Evolutionary conservation across 371 early-diverging fungal genomes (phyloP).

Genomic region (Mycotypha africana): DNA sequence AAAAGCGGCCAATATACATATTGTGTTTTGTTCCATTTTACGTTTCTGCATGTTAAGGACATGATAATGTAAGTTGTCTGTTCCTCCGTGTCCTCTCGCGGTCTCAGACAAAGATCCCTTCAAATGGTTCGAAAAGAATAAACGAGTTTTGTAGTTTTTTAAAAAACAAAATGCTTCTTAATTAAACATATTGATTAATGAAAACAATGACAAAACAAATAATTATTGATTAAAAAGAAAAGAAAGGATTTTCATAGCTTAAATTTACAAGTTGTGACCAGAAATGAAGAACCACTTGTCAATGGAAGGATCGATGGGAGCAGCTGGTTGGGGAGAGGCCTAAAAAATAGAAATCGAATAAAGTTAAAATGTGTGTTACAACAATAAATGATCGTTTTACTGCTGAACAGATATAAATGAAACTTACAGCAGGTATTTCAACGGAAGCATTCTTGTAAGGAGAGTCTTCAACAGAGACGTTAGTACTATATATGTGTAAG

Average conservation of each 20-base stretch:
- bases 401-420: neutral
- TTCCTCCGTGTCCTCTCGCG: too few species aligned
- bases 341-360: too few species aligned
- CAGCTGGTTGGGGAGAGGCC: constrained; percentile 41
- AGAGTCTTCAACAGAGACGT: constrained; percentile 67
- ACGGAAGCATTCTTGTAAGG: constrained; percentile 62
- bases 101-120: too few species aligned
- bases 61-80: too few species aligned
- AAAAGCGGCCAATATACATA: too few species aligned
- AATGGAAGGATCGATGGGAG: constrained; percentile 68
- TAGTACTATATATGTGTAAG: constrained; percentile 40
- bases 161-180: too few species aligned
- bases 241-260: neutral
- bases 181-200: too few species aligned
- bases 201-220: constrained; percentile 1
- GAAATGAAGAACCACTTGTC: constrained; percentile 98
- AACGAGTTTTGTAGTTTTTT: constrained; percentile 9
- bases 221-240: neutral
- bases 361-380: neutral
- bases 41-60: too few species aligned
- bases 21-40: too few species aligned
- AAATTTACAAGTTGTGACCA: constrained; percentile 65
- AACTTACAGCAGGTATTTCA: constrained; percentile 65
- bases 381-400: neutral
- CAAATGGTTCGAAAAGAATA: too few species aligned